Percentiles rank a stretch among this genome's conserved stretches.
Evolutionary conservation across 768 basidiomycete species (phyloP).

Genomic region (Chlorophyllum brunneum): DNA sequence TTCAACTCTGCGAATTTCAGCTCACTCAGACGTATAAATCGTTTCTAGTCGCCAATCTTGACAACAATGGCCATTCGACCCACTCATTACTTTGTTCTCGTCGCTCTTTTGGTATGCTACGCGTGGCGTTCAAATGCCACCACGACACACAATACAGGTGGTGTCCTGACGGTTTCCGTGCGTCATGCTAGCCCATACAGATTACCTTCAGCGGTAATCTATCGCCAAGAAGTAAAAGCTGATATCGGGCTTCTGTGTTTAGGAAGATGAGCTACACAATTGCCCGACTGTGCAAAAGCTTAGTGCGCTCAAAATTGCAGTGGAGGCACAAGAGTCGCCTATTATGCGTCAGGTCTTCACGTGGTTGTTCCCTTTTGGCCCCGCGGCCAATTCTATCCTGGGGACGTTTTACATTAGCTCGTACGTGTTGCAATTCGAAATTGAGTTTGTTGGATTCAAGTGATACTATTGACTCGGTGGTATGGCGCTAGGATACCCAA

Average conservation of each 20-base stretch:
- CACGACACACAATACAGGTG: constrained; percentile 4
- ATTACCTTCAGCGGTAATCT: not conserved
- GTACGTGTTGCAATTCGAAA: constrained; percentile 46
- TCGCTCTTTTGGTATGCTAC: constrained; percentile 40
- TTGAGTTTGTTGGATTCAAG: not conserved
- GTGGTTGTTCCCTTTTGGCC: constrained; percentile 85
- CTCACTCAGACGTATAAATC: not conserved
- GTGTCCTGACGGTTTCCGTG: constrained; percentile 22
- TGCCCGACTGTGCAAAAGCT: constrained; percentile 36
- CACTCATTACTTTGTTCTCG: constrained; percentile 25
- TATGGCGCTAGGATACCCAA: constrained; percentile 69
- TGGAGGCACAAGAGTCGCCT: constrained; percentile 66
- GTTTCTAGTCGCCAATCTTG: not conserved
- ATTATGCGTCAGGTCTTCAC: constrained; percentile 77
- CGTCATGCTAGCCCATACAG: constrained; percentile 6
- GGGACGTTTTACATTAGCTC: constrained; percentile 97
- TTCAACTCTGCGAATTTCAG: too few relatives aligned
- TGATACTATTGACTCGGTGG: not conserved
- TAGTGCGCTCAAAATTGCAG: constrained; percentile 52
- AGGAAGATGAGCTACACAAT: constrained; percentile 11
- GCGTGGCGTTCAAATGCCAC: constrained; percentile 10
- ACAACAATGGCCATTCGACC: constrained; percentile 24
- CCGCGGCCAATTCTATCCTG: constrained; percentile 84
- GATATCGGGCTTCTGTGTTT: constrained; percentile 2
- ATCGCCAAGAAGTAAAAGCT: not conserved